Percentiles rank a stretch among this genome's conserved stretches.
Evolutionary conservation across 352 stramenopile species (phyloP).

Genomic region (Phytophthora niederhauseri): DNA sequence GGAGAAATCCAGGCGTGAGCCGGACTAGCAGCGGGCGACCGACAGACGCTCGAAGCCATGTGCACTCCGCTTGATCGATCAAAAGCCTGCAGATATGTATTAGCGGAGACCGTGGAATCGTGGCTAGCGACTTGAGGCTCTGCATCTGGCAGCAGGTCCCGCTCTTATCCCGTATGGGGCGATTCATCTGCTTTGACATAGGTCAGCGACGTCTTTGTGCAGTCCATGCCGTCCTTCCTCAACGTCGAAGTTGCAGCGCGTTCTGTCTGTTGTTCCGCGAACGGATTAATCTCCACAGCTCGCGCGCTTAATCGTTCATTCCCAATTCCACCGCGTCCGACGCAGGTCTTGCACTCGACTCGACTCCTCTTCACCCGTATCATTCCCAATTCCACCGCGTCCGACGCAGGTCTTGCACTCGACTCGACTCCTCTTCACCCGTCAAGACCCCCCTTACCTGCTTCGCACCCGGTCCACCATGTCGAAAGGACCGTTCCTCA

Average conservation of each 20-base stretch:
- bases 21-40: constrained; percentile 5
- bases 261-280: constrained; percentile 7
- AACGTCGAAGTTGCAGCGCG: constrained; percentile 28
- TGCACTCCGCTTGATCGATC: neutral
- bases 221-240: constrained; percentile 1
- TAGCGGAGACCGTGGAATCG: constrained; percentile 3
- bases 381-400: constrained; percentile 30
- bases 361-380: constrained; percentile 1
- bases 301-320: constrained; percentile 13
- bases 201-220: constrained; percentile 17
- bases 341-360: constrained; percentile 16
- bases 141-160: constrained; percentile 18
- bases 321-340: constrained; percentile 23
- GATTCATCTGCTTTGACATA: constrained; percentile 30
- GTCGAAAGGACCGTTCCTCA: constrained; percentile 49
- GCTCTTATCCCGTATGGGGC: constrained; percentile 19
- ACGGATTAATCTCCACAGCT: neutral
- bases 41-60: neutral
- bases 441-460: neutral
- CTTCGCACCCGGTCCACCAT: constrained; percentile 24
- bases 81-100: neutral
- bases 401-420: constrained; percentile 17
- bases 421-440: neutral
- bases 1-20: constrained; percentile 6
- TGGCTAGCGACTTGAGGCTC: neutral